Base-by-base conservation (phyloP, 352 stramenopile species). In the Phytophthora colocasiae region DNA sequence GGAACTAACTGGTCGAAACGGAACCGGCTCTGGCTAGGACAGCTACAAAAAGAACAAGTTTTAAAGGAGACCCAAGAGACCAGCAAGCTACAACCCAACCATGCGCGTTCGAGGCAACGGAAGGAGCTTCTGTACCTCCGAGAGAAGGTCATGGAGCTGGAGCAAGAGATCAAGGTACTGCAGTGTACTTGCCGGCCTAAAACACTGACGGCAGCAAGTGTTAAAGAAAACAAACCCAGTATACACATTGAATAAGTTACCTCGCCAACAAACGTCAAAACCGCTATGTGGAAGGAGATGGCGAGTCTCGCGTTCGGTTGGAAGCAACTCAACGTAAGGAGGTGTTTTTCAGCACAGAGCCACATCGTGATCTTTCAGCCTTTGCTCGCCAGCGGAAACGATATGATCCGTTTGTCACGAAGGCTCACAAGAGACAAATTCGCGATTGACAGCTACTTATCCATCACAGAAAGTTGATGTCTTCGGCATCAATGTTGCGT, bases 111-210 rank as follows among this genome's bases (percentile, higher is more conserved):
- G 36, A 58, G 74, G 27, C 62, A 77, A 7, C 71, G 67, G 22
- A 69, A 80, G 29, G 77, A 85, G 48, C 64, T 85, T 4, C 29
- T 78, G 19, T 82, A 83, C 56, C 53, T 85, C 39, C 60, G 69
- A 17, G 65, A 73, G 6, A 82, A 79, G 43, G 73, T 79, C 5
- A 44, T 65, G 34, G 71, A 79, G 58, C 75, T 85, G 63, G 77
- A 85, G 46, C 29, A 66, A 48, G 57, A 82, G 41, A 64, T 83
- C 17, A 48, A 51, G 2, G 64, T 54, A 26, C 17, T 85, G 32
- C 50, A 79, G 50, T 39, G 67, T 15, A 68, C 54, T 9, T 48
- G 59, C 24, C 26, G 29, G 3, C n/a, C 34, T 22, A 38, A 6
- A 8, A 29, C 10, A 41, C 4, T 9, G 6, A 19, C 12, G 10